Evolutionary conservation across 116 monocot species (phyloP), one percentile per base, ranked within the genome.

Genomic region (Posidonia oceanica): DNA sequence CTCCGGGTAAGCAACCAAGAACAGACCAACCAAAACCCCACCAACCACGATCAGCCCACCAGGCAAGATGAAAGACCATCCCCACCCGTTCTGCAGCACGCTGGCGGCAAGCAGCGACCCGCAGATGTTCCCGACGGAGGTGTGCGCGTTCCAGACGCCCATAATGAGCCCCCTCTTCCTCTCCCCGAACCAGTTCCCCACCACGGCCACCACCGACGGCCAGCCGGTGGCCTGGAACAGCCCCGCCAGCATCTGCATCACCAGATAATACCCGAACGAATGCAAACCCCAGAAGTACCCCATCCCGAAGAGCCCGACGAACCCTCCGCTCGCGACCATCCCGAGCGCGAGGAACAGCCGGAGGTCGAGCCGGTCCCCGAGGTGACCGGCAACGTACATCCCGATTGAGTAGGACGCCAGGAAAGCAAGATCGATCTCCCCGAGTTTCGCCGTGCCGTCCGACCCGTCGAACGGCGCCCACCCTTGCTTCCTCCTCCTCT

Each of bases 141-240:
- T 84, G 54, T 84, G 82, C 3, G 88, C 82, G 53, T 84, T 88
- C 88, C 88, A 88, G 3, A 84, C 54, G n/a, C 88, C 88, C 88
- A 88, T 88, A 21, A 88, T 88, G 13, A 88, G 75, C n/a, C 88
- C 88, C 21, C 84, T 54, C 72, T 72, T 76, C 51, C 69, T 48
- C 63, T 80, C 55, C 5, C 84, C 77, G 52, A 79, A 84, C 88
- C 88, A 88, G 58, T 88, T 88, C 14, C 84, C 88, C 14, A 88
- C 80, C 36, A 88, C 76, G 1, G 88, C 84, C 12, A 88, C 88
- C 37, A 88, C 84, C 14, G 84, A 84, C 29, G 88, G 84, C 88
- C 84, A 88, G 0, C 84, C 84, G 0, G 82, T 81, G 3, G 84
- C 70, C 75, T 88, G 88, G 69, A 82, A 73, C 36, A 84, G 60